Base-by-base conservation (phyloP, 2,329 filamentous ascomycete species). In the Claviceps lovelessii region DNA sequence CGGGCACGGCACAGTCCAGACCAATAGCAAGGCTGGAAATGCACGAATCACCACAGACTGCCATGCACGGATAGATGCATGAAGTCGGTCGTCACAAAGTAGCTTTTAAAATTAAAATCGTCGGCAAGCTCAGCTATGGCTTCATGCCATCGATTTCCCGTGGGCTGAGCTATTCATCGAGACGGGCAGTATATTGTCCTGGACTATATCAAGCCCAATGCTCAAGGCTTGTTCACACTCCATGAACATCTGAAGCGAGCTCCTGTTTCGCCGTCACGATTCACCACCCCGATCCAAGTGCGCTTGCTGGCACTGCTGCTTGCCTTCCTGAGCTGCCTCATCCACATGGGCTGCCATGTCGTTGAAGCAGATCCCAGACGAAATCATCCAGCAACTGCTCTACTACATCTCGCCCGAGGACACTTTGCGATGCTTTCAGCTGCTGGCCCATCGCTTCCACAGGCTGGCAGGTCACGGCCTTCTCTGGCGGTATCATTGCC, bases 341-440 rank as follows among this genome's bases (percentile, higher is more conserved):
- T 56, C 41, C 57, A 54, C 55, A 58, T 58, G 57, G 57, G 52
- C 58, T 58, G 62, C 54, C 59, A 68, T 70, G 65, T 68, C 69
- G 42, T 62, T 80, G 55, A 66, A 72, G 44, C 61, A 65, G 54
- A 74, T 93, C 41, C 90, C 90, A 45, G 86, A 91, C 68, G 93
- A 98, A 73, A 80, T 97, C 58, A 76, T 97, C 62, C 82, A 88
- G 65, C 78, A 84, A 53, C 86, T 97, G 60, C 76, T 96, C 60
- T 75, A 77, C 58, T 82, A 82, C 64, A 67, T 71, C 65, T 80
- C 69, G 64, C 84, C 77, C 60, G 73, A 74, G 55, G 76, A 84
- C 57, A 75, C 74, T 51, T 67, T 83, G 44, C 53, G 60, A 15
- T 68, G 63, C 55, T 62, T 83, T 42, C 74, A 79, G 58, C 66